These are phyloP conservation scores for Pythium monospermum DNA, from an alignment of 352 stramenopile genomes.

Conservation along the genomic window DNA sequence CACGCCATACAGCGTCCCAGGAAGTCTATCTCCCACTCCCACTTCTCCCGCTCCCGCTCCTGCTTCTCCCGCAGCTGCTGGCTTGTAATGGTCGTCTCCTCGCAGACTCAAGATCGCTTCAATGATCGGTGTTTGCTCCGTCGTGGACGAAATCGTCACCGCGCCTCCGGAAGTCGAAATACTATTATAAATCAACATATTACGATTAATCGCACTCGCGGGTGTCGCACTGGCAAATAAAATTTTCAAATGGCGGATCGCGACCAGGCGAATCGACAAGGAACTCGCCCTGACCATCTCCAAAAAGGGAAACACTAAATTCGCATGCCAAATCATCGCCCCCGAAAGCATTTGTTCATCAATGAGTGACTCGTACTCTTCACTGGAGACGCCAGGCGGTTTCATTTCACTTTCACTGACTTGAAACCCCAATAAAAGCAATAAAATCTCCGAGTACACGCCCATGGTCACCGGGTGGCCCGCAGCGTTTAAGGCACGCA, in stretches of 20 bases:
- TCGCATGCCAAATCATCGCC: slow-evolving; percentile 24
- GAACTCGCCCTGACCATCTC: slow-evolving; percentile 26
- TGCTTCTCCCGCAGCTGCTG: background rate
- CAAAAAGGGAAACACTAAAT: slow-evolving; percentile 31
- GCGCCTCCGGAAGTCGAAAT: slow-evolving; percentile 67
- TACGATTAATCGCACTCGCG: slow-evolving; percentile 64
- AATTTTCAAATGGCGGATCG: slow-evolving; percentile 29
- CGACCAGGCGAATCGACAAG: slow-evolving; percentile 26
- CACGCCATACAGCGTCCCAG: slow-evolving; percentile 49
- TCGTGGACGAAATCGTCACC: slow-evolving; percentile 68
- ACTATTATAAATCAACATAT: slow-evolving; percentile 74
- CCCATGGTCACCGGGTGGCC: slow-evolving; percentile 65
- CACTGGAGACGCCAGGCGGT: slow-evolving; percentile 12
- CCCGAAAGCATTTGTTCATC: slow-evolving; percentile 24
- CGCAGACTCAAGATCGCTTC: slow-evolving; percentile 72
- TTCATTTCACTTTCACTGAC: slow-evolving; percentile 33
- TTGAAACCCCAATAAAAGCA: slow-evolving; percentile 69
- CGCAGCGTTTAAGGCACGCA: slow-evolving; percentile 68
- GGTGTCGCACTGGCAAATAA: slow-evolving; percentile 26
- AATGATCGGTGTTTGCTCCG: slow-evolving; percentile 72
- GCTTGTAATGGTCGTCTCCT: slow-evolving; percentile 26
- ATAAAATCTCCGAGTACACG: slow-evolving; percentile 74
- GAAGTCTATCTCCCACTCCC: too few species aligned
- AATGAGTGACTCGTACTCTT: slow-evolving; percentile 25
- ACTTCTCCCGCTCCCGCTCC: too few species aligned